Evolutionary conservation across 352 stramenopile genomes (phyloP).

Genomic region (Proteromonas lacertae): DNA sequence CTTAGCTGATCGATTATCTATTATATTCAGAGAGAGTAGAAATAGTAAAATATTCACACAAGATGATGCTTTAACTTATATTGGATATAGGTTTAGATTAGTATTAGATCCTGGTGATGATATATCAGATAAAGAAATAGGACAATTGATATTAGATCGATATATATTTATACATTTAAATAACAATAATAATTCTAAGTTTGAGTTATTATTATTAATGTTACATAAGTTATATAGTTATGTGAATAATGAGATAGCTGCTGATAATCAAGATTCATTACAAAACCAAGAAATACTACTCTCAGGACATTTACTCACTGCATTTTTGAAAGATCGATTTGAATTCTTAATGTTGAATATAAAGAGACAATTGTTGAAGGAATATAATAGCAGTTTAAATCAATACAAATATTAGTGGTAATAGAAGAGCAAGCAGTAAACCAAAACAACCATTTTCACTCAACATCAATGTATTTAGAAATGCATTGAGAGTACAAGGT

Average conservation of each 20-base stretch:
- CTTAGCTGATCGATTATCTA: constrained; percentile 64
- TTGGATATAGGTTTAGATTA: constrained; percentile 75
- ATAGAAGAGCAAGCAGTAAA: too few relatives aligned
- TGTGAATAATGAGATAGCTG: constrained; percentile 48
- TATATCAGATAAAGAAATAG: constrained; percentile 49
- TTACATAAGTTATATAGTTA: constrained; percentile 17
- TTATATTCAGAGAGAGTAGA: constrained; percentile 78
- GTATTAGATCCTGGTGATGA: constrained; percentile 37
- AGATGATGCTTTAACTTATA: constrained; percentile 49
- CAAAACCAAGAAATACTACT: constrained; percentile 88
- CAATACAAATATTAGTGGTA: too few relatives aligned
- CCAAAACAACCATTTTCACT: too few relatives aligned
- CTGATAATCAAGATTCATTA: constrained; percentile 90
- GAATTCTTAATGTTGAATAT: constrained; percentile 4
- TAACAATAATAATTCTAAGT: constrained; percentile 33
- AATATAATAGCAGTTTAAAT: too few relatives aligned
- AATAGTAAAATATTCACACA: constrained; percentile 13
- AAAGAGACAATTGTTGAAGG: too few relatives aligned
- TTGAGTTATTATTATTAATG: constrained; percentile 83
- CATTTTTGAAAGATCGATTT: constrained; percentile 6
- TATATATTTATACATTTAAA: constrained; percentile 84
- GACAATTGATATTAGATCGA: constrained; percentile 35
- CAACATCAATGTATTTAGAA: too few relatives aligned
- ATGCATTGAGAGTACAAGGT: too few relatives aligned
- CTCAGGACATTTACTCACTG: constrained; percentile 54